Conservation (phyloP, 306 rosid species). For the Glycine soja region DNA sequence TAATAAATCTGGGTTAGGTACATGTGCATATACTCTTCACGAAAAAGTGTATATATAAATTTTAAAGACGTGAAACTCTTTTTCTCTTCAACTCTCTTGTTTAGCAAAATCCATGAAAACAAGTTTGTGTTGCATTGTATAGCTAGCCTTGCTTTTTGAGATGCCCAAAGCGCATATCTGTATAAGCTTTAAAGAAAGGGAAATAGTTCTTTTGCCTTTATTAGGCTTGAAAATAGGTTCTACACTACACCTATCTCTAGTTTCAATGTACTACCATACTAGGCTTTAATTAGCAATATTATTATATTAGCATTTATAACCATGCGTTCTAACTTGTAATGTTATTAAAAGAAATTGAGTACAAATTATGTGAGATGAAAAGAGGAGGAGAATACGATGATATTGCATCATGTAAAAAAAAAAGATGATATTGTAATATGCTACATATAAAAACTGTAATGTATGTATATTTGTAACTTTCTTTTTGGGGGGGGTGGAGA, state of each 20-base stretch:
- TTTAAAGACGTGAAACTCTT: constrained; percentile 1
- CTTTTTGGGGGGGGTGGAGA: no score
- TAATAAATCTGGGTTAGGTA: constrained; percentile 44
- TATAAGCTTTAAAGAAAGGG: constrained; percentile 32
- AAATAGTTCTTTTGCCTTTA: not conserved
- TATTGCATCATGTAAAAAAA: no score
- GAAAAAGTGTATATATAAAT: not conserved
- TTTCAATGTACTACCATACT: not conserved
- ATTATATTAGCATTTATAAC: not conserved
- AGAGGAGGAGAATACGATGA: no score
- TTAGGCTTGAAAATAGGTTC: constrained; percentile 8
- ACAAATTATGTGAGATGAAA: not conserved
- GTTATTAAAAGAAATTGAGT: not conserved
- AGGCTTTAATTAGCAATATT: constrained; percentile 9
- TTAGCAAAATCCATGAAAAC: not conserved
- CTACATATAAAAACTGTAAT: no score
- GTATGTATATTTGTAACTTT: not conserved
- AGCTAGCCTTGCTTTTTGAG: constrained; percentile 32
- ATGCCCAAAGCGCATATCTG: constrained; percentile 36
- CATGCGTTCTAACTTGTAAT: not conserved
- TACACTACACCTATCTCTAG: not conserved
- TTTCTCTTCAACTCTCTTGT: not conserved
- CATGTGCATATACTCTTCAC: constrained; percentile 27
- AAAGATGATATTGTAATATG: not conserved
- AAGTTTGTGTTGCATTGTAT: not conserved